These are phyloP conservation scores for Talaromyces funiculosus DNA, from an alignment of 2,329 filamentous ascomycete species.

Conservation along the genomic window DNA sequence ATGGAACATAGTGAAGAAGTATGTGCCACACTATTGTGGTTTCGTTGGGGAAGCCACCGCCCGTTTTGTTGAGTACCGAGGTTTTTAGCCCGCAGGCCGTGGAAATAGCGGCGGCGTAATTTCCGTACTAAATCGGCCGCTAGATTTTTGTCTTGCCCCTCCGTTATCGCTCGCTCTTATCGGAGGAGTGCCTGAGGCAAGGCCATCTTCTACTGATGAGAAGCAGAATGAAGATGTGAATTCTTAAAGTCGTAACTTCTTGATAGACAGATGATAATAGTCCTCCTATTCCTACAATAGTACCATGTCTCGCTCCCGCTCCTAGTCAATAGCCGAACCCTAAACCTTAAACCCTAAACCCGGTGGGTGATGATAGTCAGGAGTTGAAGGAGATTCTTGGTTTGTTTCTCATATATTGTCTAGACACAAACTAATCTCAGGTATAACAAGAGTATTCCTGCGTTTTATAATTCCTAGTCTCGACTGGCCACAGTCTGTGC, in stretches of 20 bases:
- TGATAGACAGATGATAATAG: neutral
- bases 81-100: neutral
- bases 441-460: no score
- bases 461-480: no score
- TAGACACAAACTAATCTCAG: no score
- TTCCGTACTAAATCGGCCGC: neutral
- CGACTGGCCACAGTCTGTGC: no score
- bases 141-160: neutral
- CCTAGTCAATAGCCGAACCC: no score
- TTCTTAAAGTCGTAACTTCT: neutral
- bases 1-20: neutral
- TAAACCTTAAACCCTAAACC: no score
- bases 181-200: neutral
- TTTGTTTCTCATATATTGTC: no score
- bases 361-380: no score
- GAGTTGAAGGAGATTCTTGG: no score
- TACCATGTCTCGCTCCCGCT: neutral
- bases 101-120: slow-evolving; percentile 4
- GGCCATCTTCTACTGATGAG: neutral
- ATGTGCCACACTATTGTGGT: neutral
- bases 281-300: neutral
- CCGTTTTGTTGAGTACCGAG: slow-evolving; percentile 10
- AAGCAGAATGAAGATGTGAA: no score
- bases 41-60: slow-evolving; percentile 9
- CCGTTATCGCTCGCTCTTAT: slow-evolving; percentile 12